A percentile compares a stretch with the other conserved stretches of the same genome.
phyloP scores from a whole-genome alignment of 257 asterid species.

The Petunia secreta region DNA sequence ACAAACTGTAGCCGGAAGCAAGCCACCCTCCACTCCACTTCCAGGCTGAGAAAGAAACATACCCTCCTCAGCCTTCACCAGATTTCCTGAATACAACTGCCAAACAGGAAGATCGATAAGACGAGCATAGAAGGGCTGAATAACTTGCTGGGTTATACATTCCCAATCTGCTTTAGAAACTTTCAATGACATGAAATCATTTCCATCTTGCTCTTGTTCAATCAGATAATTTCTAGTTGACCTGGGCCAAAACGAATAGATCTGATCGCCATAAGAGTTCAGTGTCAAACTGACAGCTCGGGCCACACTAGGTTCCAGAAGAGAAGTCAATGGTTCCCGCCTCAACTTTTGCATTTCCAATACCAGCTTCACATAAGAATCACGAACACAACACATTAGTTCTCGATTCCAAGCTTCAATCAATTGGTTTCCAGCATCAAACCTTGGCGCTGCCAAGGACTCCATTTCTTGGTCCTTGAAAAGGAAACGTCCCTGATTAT shows the following conservation, averaged over 20 bases:
- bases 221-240: constrained; percentile 45
- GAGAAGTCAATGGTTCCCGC: constrained; percentile 71
- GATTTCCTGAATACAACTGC: constrained; percentile 88
- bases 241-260: constrained; percentile 91
- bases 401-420: constrained; percentile 97
- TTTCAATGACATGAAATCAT: constrained; percentile 39
- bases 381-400: constrained; percentile 91
- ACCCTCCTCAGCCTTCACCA: constrained; percentile 89
- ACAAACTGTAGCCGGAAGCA: constrained; percentile 88
- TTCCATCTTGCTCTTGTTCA: constrained; percentile 45
- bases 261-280: constrained; percentile 65
- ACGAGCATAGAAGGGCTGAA: constrained; percentile 77
- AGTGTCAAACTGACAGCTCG: constrained; percentile 58
- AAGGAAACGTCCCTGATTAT: constrained; percentile 80
- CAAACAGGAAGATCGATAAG: constrained; percentile 87
- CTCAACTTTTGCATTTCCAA: constrained; percentile 89
- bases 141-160: constrained; percentile 75
- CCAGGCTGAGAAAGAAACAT: constrained; percentile 99
- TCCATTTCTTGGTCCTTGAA: constrained; percentile 70
- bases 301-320: constrained; percentile 60
- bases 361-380: constrained; percentile 80
- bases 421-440: constrained; percentile 88
- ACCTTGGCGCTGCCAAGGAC: constrained; percentile 41
- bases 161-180: constrained; percentile 72
- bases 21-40: constrained; percentile 68